A percentile compares a stretch with the other conserved stretches of the same genome.
phyloP scores from a whole-genome alignment of 164 flowering plant species.

The Vitis amurensis region DNA sequence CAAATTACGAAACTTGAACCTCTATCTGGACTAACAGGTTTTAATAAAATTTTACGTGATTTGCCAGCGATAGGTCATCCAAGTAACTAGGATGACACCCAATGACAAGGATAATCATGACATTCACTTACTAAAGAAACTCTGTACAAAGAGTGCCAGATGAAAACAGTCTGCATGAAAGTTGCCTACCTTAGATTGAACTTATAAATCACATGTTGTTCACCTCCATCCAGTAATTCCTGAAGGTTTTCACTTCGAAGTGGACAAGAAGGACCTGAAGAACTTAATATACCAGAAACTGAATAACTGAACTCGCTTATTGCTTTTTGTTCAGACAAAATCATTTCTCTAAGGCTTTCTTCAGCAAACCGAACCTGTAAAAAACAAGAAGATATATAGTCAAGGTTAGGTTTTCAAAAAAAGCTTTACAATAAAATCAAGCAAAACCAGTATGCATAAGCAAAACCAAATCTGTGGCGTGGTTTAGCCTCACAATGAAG shows the following conservation, averaged over 20 bases:
- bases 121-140: background rate
- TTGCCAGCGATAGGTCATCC: no score
- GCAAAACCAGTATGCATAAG: background rate
- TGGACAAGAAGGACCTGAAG: constrained; percentile 45
- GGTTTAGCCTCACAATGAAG: no score
- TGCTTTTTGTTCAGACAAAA: constrained; percentile 46
- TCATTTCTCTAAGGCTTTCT: constrained; percentile 51
- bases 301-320: constrained; percentile 54
- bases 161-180: constrained; percentile 3
- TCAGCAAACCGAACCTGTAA: constrained; percentile 43
- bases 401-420: background rate
- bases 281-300: constrained; percentile 71
- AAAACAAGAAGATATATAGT: constrained; percentile 9
- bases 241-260: constrained; percentile 62
- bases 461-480: no score
- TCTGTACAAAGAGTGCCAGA: background rate
- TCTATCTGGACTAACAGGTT: no score
- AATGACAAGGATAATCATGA: background rate
- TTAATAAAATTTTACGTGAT: no score
- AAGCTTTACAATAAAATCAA: background rate
- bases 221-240: constrained; percentile 50
- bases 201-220: constrained; percentile 46
- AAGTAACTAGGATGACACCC: no score
- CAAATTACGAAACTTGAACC: no score
- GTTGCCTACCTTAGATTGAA: constrained; percentile 57